Base-by-base conservation (phyloP, 352 stramenopile genomes). In the Blastocystis sp. region DNA sequence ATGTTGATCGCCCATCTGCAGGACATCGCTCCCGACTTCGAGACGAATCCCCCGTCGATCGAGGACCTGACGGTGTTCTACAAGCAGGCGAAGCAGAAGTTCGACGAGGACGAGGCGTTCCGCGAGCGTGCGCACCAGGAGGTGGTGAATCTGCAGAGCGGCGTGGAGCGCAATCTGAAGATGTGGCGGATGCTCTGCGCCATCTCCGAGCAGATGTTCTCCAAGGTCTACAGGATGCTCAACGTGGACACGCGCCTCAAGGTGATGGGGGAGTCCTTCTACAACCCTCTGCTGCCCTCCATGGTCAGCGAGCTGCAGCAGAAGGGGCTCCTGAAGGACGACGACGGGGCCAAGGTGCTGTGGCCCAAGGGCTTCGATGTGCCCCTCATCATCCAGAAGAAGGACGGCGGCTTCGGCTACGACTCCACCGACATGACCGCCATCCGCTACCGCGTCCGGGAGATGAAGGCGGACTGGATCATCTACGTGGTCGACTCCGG, bases 1-100 rank as follows among this genome's bases (percentile, higher is more conserved):
- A 99, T 99, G 98, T 93, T 99, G 13, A 98, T 99, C 92, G 96
- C 97, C 91, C 97, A 99, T 92, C 93, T 99, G 65, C 97, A 97
- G 76, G 97, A 99, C 90, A 96, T 96, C 90, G 98, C 98, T 92
- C 94, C 97, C 79, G 91, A 96, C 92, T 92, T 98, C 92, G 93
- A 96, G 90, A 93, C 63, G 90, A 95, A 94, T 91, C 91, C 96
- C 90, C 95, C 96, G 18, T 96, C 98, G 90, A 98, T 99, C 91
- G 95, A 93, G 26, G 96, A 99, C 92, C 92, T 99, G 70, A 98
- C 97, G 3, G 91, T 75, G 3, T 90, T 87, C 65, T 87, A 91
- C 82, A 76, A 97, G 91, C 92, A 92, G 30, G 94, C 95, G 1
- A 97, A 99, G 93, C 94, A 97, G 90, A 94, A 95, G 76, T 99